These are phyloP conservation scores for Cladosporium halotolerans DNA, from an alignment of 2,329 filamentous ascomycete species.

Conservation along the genomic window DNA sequence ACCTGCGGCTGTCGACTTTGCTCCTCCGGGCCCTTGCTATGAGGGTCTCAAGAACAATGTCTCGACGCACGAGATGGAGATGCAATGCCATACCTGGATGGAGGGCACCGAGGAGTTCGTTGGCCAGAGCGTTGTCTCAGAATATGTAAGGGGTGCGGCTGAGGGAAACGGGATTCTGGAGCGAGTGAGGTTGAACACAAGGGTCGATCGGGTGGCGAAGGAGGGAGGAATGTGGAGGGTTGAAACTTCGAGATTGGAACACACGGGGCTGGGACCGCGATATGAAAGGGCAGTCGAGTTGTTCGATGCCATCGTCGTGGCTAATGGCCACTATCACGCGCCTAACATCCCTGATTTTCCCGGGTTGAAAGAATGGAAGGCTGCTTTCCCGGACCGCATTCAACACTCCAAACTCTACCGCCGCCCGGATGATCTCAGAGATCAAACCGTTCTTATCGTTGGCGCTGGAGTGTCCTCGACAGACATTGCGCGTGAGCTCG, in stretches of 20 bases:
- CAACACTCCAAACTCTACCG: slow-evolving; percentile 49
- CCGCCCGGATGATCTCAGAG: slow-evolving; percentile 41
- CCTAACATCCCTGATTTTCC: slow-evolving; percentile 44
- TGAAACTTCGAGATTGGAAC: slow-evolving; percentile 41
- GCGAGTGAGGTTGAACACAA: slow-evolving; percentile 50
- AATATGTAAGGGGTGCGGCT: slow-evolving; percentile 58
- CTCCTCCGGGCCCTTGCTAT: slow-evolving; percentile 52
- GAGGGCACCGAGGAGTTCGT: slow-evolving; percentile 54
- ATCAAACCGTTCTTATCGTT: slow-evolving; percentile 52
- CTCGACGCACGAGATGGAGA: slow-evolving; percentile 44
- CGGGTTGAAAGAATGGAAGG: slow-evolving; percentile 43
- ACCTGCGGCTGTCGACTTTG: slow-evolving; percentile 21
- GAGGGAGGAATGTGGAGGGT: slow-evolving; percentile 46
- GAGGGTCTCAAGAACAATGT: slow-evolving; percentile 50
- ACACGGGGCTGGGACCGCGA: neutral
- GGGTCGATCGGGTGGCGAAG: slow-evolving; percentile 52
- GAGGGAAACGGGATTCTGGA: slow-evolving; percentile 44
- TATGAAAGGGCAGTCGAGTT: slow-evolving; percentile 18
- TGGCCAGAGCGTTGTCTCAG: slow-evolving; percentile 49
- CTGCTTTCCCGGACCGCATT: slow-evolving; percentile 39
- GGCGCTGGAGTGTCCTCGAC: slow-evolving; percentile 51
- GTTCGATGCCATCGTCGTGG: slow-evolving; percentile 50
- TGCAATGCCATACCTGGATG: slow-evolving; percentile 50
- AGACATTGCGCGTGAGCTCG: slow-evolving; percentile 50
- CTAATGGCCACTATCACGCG: slow-evolving; percentile 50